Conservation (phyloP, 139 green algal species). For the Tetradesmus obliquus region DNA sequence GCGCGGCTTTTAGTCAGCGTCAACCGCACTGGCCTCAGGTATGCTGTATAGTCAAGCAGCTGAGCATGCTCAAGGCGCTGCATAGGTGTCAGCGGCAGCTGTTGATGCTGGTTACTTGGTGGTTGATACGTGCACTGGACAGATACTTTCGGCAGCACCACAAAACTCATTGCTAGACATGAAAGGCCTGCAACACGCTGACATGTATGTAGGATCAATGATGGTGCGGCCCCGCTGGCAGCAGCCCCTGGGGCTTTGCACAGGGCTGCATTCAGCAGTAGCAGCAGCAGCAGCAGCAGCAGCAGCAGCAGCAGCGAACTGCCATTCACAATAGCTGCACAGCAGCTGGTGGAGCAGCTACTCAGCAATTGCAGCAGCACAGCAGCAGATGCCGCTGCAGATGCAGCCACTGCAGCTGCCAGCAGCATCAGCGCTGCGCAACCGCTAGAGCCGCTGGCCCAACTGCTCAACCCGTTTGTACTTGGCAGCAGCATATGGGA, state of each 20-base stretch:
- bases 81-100: background rate
- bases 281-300: background rate
- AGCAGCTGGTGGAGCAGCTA: background rate
- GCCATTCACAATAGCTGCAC: background rate
- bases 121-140: background rate
- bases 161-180: background rate
- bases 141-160: background rate
- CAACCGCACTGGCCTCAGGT: background rate
- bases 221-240: background rate
- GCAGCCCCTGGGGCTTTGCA: background rate
- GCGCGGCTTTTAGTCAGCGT: background rate
- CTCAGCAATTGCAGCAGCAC: background rate
- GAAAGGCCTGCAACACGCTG: background rate
- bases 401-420: background rate
- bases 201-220: background rate
- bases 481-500: slow-evolving; percentile 58
- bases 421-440: slow-evolving; percentile 13
- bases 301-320: background rate
- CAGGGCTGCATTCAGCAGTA: background rate
- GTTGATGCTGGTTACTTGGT: background rate
- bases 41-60: background rate
- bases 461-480: slow-evolving; percentile 50
- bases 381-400: background rate
- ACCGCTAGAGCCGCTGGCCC: slow-evolving; percentile 21
- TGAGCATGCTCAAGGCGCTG: background rate